Percentiles rank a stretch among this genome's conserved stretches.
These are phyloP conservation scores for Tetradesmus obliquus DNA, from an alignment of 139 green algal genomes.

Conservation along the genomic window DNA sequence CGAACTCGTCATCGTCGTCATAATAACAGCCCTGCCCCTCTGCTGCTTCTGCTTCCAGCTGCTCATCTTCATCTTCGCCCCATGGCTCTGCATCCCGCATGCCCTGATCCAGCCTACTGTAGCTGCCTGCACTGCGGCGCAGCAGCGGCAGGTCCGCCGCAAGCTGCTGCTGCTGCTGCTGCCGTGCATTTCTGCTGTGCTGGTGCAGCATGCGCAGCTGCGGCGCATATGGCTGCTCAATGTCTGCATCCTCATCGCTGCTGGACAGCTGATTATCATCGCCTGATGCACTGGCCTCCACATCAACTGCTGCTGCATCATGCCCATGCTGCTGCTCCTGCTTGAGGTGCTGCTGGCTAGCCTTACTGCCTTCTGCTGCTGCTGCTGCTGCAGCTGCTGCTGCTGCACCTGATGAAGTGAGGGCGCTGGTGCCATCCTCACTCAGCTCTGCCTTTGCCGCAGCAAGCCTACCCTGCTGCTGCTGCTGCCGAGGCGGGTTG, in stretches of 20 bases:
- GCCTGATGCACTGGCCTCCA: background rate
- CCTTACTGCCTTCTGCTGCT: background rate
- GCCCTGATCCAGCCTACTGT: background rate
- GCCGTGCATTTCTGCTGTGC: background rate
- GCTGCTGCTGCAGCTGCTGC: background rate
- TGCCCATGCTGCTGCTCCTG: background rate
- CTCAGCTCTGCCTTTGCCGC: background rate
- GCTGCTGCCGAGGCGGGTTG: background rate
- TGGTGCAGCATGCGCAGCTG: constrained; percentile 2
- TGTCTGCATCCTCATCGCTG: background rate
- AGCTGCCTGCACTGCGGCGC: too few relatives aligned
- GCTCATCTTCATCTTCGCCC: background rate
- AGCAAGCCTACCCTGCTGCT: background rate
- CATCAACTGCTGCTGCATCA: background rate
- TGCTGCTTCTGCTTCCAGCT: background rate
- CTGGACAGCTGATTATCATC: background rate
- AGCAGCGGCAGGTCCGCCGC: background rate
- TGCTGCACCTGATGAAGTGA: background rate
- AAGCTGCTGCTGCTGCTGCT: constrained; percentile 15
- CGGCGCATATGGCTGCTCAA: constrained; percentile 10
- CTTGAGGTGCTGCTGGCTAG: background rate
- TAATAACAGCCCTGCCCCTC: background rate
- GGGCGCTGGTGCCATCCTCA: background rate
- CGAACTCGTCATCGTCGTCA: background rate
- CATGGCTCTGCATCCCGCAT: background rate